Evolutionary conservation across 2,329 filamentous ascomycete genomes (phyloP).

Genomic region (Periconia macrospinosa): DNA sequence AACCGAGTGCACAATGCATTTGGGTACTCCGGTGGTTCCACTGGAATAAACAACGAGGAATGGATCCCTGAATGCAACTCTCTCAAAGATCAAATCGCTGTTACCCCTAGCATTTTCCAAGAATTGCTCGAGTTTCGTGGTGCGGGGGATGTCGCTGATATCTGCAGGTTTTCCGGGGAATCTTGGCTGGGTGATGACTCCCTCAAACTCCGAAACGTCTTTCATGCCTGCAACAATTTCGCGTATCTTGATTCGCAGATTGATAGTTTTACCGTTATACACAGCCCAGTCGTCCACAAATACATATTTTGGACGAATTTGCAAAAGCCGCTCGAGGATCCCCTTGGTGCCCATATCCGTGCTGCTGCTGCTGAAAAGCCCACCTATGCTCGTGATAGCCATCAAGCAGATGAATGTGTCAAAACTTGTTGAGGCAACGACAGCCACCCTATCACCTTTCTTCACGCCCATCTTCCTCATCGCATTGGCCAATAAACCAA

Average conservation of each 20-base stretch:
- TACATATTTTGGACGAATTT: conserved; percentile 77
- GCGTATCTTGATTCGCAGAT: conserved; percentile 72
- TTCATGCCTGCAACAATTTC: conserved; percentile 67
- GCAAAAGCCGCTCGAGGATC: conserved; percentile 71
- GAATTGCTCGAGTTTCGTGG: conserved; percentile 49
- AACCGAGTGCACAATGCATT: conserved; percentile 80
- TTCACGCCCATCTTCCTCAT: conserved; percentile 67
- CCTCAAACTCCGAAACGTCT: conserved; percentile 61
- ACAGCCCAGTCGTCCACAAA: conserved; percentile 81
- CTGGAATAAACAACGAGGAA: conserved; percentile 77
- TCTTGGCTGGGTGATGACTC: conserved; percentile 67
- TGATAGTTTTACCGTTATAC: conserved; percentile 76
- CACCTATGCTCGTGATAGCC: conserved; percentile 71
- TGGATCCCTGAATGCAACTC: conserved; percentile 71
- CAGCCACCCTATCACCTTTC: conserved; percentile 73
- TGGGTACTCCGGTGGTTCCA: conserved; percentile 81
- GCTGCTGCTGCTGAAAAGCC: conserved; percentile 72
- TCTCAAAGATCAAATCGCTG: conserved; percentile 56
- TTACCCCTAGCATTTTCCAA: conserved; percentile 42
- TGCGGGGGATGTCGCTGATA: conserved; percentile 56
- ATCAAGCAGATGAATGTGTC: conserved; percentile 74
- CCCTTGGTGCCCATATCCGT: conserved; percentile 85
- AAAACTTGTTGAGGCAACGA: conserved; percentile 74
- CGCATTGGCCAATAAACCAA: conserved; percentile 64
- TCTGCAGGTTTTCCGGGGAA: conserved; percentile 62